Evolutionary conservation across 2,329 filamentous ascomycete species (phyloP).

Genomic region (Fonsecaea pugnacius): DNA sequence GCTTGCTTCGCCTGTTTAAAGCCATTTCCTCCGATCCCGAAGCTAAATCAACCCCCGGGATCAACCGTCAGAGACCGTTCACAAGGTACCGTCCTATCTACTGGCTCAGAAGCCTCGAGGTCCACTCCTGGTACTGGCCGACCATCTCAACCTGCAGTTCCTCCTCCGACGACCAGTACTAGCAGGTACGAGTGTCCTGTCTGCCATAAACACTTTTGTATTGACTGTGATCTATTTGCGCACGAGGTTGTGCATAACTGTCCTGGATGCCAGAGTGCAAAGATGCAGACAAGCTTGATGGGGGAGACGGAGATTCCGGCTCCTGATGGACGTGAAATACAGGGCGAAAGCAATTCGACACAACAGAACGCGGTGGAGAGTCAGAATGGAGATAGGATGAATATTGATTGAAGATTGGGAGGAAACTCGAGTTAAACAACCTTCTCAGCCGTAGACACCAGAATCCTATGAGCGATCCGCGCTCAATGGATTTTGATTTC

Average conservation of each 20-base stretch:
- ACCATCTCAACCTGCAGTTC: slow-evolving; percentile 1
- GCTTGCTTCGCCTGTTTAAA: slow-evolving; percentile 80
- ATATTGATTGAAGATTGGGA: slow-evolving; percentile 1
- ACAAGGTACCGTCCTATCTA: not conserved
- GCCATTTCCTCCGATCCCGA: slow-evolving; percentile 65
- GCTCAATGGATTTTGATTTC: not conserved
- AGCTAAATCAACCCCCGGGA: slow-evolving; percentile 41
- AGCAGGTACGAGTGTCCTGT: slow-evolving; percentile 80
- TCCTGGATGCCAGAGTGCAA: slow-evolving; percentile 73
- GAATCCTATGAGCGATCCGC: too few relatives aligned
- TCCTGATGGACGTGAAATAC: not conserved
- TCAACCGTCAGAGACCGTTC: slow-evolving; percentile 34
- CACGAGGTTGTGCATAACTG: slow-evolving; percentile 97
- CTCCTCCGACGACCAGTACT: slow-evolving; percentile 11
- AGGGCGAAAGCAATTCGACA: slow-evolving; percentile 4
- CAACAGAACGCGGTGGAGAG: slow-evolving; percentile 2
- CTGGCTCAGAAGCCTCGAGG: not conserved
- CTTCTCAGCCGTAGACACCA: not conserved
- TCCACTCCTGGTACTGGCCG: not conserved
- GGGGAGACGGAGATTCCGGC: slow-evolving; percentile 32
- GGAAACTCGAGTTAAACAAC: not conserved
- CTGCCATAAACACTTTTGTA: slow-evolving; percentile 92
- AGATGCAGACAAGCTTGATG: slow-evolving; percentile 35
- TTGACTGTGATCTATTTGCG: slow-evolving; percentile 94
- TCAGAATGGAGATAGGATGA: slow-evolving; percentile 17